Evolutionary conservation across 331 rosid species (phyloP).

Genomic region (Phaseolus coccineus): DNA sequence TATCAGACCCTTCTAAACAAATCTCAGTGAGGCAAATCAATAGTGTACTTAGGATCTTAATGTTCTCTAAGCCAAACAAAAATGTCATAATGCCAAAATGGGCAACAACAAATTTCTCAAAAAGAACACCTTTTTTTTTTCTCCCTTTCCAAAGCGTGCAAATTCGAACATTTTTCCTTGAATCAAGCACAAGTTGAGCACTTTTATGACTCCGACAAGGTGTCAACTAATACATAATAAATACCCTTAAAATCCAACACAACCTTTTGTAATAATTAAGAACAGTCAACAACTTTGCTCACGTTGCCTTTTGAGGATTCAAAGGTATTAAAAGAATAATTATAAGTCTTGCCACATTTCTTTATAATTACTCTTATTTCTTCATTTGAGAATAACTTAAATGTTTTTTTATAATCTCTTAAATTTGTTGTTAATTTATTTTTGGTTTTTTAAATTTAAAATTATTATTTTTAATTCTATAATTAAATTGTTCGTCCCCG

Average conservation of each 20-base stretch:
- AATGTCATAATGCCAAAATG: constrained; percentile 15
- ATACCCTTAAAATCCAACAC: constrained; percentile 35
- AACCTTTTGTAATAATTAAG: constrained; percentile 9
- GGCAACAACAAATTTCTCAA: constrained; percentile 8
- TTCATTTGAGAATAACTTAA: background rate
- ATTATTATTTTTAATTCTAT: no score
- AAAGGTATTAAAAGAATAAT: background rate
- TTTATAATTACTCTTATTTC: background rate
- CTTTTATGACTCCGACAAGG: constrained; percentile 32
- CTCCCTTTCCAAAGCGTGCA: background rate
- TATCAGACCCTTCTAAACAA: constrained; percentile 40
- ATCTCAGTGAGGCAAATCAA: constrained; percentile 9
- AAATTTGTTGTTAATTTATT: no score
- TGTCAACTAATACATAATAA: constrained; percentile 36
- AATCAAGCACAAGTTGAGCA: constrained; percentile 33
- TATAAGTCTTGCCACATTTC: background rate
- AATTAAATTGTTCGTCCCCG: no score
- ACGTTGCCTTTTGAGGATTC: constrained; percentile 10
- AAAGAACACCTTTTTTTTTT: background rate
- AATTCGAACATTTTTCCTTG: constrained; percentile 25
- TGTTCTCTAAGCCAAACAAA: constrained; percentile 9
- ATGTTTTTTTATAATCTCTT: no score
- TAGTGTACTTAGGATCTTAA: constrained; percentile 6
- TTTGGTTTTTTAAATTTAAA: no score
- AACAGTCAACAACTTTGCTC: constrained; percentile 32